A percentile compares a stretch with the other conserved stretches of the same genome.
These are phyloP conservation scores for Erodium moschatum DNA, from an alignment of 441 rosid genomes.

Conservation along the genomic window DNA sequence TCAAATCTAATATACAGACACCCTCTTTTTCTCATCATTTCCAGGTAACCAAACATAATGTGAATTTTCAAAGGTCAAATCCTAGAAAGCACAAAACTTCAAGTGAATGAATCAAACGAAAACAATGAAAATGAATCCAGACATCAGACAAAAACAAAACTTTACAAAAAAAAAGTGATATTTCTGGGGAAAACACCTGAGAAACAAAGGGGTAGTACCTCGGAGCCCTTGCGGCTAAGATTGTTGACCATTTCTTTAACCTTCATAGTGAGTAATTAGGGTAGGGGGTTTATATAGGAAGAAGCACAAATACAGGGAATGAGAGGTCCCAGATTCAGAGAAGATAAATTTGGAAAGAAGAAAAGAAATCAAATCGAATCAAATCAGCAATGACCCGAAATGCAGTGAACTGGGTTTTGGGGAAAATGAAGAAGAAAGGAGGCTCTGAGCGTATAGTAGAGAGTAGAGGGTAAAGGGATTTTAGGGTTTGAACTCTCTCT, in stretches of 20 bases:
- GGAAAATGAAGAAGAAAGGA: not conserved
- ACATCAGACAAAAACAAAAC: not conserved
- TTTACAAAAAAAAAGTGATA: not conserved
- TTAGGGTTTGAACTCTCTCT: not conserved
- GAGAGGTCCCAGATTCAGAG: not conserved
- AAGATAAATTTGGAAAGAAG: slow-evolving; percentile 1
- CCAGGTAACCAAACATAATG: not conserved
- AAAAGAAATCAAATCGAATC: slow-evolving; percentile 6
- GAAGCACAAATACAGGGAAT: not conserved
- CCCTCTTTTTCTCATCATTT: not conserved
- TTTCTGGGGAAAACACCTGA: not conserved
- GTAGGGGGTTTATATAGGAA: not conserved
- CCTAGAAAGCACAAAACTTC: not conserved
- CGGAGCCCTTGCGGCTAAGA: slow-evolving; percentile 2
- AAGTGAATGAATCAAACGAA: not conserved
- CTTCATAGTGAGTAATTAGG: not conserved
- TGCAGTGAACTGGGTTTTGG: not conserved
- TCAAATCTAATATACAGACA: not conserved
- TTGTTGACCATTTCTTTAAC: slow-evolving; percentile 7
- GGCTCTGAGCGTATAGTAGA: not conserved
- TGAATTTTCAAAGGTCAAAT: not conserved
- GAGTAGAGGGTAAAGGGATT: not conserved
- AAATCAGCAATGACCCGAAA: not conserved
- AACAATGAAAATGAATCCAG: not conserved
- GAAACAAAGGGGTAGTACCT: slow-evolving; percentile 5